Evolutionary conservation across 78 protist species (phyloP), one percentile per base, ranked within the genome.

Genomic region (Dictyostelium firmibasis): DNA sequence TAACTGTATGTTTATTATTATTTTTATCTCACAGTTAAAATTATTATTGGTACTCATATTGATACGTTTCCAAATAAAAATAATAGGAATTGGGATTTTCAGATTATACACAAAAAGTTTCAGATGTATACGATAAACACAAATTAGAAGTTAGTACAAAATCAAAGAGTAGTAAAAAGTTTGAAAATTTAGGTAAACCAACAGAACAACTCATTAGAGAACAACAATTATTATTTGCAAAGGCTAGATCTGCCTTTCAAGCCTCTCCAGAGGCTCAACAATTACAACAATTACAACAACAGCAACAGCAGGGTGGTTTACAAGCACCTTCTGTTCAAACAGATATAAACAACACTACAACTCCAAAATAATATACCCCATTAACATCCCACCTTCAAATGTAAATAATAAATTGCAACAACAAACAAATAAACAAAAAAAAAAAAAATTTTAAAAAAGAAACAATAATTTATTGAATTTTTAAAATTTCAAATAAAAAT

Each of bases 81-180:
- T 50, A 27, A 20, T 50, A 86, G 86, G 93, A 87, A 79, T 67
- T 87, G 20, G 93, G 93, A 27, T 87, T 87, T 62, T 62, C 53
- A 41, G 93, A 79, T 38, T 87, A 87, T 79, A 87, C 93, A 67
- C 86, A 76, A 78, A 87, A 87, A 79, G 93, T 87, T 25, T 64
- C 85, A 62, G 93, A 87, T 20, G 85, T 79, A 4, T 87, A 87
- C 43, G 85, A 76, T 64, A 87, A 87, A 79, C 93, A 87, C 70
- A 87, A 87, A 79, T 35, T 77, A 41, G 93, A 87, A 47, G 93
- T 76, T 16, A 78, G 81, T 31, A 36, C 85, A 27, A 87, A 87
- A 75, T 43, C 82, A 78, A 87, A 60, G 10, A 53, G 72, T 53
- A 53, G 85, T 64, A 53, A 67, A 29, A 87, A 87, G 11, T 86